Conservation (phyloP, 768 basidiomycete genomes). For the Coprinopsis cinerea region DNA sequence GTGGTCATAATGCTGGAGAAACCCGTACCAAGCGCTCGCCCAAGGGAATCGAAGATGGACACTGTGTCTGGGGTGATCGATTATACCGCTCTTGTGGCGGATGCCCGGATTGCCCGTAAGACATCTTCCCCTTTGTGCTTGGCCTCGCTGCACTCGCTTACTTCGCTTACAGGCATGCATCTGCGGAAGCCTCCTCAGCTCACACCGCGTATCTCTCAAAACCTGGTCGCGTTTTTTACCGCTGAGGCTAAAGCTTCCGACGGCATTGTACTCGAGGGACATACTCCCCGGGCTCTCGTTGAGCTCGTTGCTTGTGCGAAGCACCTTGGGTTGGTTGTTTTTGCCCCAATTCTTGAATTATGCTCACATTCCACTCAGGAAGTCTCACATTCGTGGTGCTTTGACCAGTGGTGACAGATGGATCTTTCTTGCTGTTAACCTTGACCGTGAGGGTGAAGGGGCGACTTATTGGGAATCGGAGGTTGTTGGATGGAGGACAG, state of each 20-base stretch:
- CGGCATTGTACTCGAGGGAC: not conserved
- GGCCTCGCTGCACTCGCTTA: not conserved
- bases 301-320: conserved; percentile 14
- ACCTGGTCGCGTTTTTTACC: not conserved
- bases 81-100: too few relatives aligned
- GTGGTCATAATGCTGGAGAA: conserved; percentile 12
- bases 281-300: not conserved
- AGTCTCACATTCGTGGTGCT: conserved; percentile 14
- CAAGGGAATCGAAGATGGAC: conserved; percentile 7
- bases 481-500: conserved; percentile 4
- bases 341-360: not conserved
- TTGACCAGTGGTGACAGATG: conserved; percentile 13
- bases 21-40: conserved; percentile 2
- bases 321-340: conserved; percentile 11
- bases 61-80: too few relatives aligned
- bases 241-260: not conserved
- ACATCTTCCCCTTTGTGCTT: too few relatives aligned
- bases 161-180: not conserved
- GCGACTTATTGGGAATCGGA: conserved; percentile 12
- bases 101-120: too few relatives aligned
- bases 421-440: conserved; percentile 14
- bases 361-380: conserved; percentile 8
- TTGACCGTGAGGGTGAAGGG: conserved; percentile 11
- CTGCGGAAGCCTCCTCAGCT: not conserved
- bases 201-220: not conserved